Percentiles rank a stretch among this genome's conserved stretches.
Conservation (phyloP, 129 eudicot genomes). For the Solidago caesia region DNA sequence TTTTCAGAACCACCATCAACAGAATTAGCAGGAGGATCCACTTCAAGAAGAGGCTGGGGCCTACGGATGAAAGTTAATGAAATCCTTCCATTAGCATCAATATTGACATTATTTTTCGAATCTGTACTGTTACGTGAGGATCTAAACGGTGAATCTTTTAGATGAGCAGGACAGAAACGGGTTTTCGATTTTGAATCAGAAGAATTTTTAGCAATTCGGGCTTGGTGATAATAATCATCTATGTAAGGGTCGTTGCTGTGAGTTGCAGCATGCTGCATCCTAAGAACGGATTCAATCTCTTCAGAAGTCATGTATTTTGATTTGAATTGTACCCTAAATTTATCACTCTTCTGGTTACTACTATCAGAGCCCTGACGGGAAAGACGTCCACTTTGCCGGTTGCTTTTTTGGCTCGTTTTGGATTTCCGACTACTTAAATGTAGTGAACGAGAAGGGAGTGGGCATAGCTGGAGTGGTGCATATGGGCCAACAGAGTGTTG, state of each 20-base stretch:
- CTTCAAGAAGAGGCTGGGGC: constrained; percentile 81
- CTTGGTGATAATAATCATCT: constrained; percentile 96
- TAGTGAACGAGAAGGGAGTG: constrained; percentile 57
- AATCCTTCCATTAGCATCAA: constrained; percentile 83
- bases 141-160: constrained; percentile 59
- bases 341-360: constrained; percentile 58
- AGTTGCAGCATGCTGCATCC: constrained; percentile 87
- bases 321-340: constrained; percentile 50
- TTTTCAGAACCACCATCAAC: constrained; percentile 41
- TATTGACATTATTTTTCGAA: constrained; percentile 64
- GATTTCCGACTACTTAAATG: constrained; percentile 57
- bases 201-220: constrained; percentile 66
- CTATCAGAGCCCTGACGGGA: constrained; percentile 72
- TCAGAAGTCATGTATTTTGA: constrained; percentile 94
- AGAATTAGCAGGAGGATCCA: constrained; percentile 61
- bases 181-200: constrained; percentile 55
- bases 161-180: constrained; percentile 75
- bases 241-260: constrained; percentile 82
- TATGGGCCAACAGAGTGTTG: constrained; percentile 59
- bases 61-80: constrained; percentile 74
- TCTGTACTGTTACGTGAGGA: constrained; percentile 55
- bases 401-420: constrained; percentile 45
- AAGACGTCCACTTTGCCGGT: constrained; percentile 49
- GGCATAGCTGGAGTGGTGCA: constrained; percentile 51
- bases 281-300: constrained; percentile 83